A percentile compares a stretch with the other conserved stretches of the same genome.
Conservation (phyloP, 345 rosid species). For the Lepidium sativum region DNA sequence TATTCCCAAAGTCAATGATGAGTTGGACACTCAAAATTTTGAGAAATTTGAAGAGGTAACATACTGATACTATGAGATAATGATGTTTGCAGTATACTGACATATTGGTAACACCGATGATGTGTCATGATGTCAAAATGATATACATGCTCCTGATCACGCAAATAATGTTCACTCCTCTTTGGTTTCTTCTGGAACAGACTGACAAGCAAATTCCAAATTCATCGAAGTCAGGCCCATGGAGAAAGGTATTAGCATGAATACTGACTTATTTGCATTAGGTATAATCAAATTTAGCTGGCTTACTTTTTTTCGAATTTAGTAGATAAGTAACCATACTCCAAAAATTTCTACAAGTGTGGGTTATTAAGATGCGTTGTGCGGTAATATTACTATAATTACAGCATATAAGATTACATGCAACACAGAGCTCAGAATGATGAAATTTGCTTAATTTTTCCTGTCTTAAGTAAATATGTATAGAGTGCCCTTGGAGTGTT, state of each 20-base stretch:
- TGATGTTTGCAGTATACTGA: neutral
- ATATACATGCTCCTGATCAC: neutral
- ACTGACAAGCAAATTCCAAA: conserved; percentile 55
- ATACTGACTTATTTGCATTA: neutral
- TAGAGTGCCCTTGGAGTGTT: neutral
- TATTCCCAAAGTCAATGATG: conserved; percentile 96
- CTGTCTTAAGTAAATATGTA: neutral
- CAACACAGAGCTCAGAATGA: neutral
- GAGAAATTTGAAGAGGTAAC: conserved; percentile 97
- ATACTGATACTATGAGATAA: conserved; percentile 4
- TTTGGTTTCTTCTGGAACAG: conserved; percentile 38
- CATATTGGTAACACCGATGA: neutral
- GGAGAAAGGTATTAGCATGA: conserved; percentile 63
- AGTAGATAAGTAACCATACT: neutral
- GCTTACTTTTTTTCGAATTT: neutral
- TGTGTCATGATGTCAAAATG: conserved; percentile 7
- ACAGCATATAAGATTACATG: neutral
- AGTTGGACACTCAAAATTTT: conserved; percentile 94
- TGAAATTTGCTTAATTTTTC: neutral
- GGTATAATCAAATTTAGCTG: neutral
- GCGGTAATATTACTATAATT: neutral
- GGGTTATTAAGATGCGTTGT: neutral
- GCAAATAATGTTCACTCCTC: conserved; percentile 11
- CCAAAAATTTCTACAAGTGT: neutral
- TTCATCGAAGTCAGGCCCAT: conserved; percentile 67